Evolutionary conservation across 2,329 filamentous ascomycete species (phyloP), one percentile per base, ranked within the genome.

Genomic region (Penicillium expansum): DNA sequence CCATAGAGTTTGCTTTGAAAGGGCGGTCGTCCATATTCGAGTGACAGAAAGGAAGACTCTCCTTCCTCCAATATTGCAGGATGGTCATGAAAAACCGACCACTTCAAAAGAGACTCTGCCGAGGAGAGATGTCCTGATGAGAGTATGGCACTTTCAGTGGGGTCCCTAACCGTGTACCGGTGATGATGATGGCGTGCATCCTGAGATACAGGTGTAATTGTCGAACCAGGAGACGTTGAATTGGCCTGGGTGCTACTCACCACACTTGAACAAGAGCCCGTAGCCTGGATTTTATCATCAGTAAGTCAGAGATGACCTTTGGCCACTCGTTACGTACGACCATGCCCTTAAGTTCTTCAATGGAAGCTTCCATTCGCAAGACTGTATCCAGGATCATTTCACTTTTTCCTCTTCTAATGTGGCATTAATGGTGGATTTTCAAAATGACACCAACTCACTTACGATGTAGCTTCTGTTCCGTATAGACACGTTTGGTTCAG

Each of bases 371-470:
- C 54, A 47, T 47, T 24, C 54, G 54, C 29, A 52, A 32, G 11
- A 56, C 54, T 16, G 54, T 42, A 42, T 56, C 54, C 42, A 56
- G 20, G n/a, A 56, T 56, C 54, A 56, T 47, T 18, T 56, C 54
- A 14, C 48, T 56, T 41, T 56, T 56, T 10, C 54, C 54, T 29
- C 48, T 41, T 48, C 54, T 56, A 16, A 20, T 14, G 4, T 3
- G 1, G 22, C 10, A 9, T 45, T 9, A 41, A 42, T 47, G 16
- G 8, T 7, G 3, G 5, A 20, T 24, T 7, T 13, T 7, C 22
- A 30, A 4, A 16, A 55, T n/a, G 27, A 1, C 9, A 18, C 7
- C 8, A 20, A 22, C 11, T 4, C 8, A 43, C 54, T 56, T 37
- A 56, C 54, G 54, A 56, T 5, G 35, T 52, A 16, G 54, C 54